A percentile compares a stretch with the other conserved stretches of the same genome.
Conservation (phyloP, 1,284 basidiomycete genomes). For the Leccinum glutinopallens region DNA sequence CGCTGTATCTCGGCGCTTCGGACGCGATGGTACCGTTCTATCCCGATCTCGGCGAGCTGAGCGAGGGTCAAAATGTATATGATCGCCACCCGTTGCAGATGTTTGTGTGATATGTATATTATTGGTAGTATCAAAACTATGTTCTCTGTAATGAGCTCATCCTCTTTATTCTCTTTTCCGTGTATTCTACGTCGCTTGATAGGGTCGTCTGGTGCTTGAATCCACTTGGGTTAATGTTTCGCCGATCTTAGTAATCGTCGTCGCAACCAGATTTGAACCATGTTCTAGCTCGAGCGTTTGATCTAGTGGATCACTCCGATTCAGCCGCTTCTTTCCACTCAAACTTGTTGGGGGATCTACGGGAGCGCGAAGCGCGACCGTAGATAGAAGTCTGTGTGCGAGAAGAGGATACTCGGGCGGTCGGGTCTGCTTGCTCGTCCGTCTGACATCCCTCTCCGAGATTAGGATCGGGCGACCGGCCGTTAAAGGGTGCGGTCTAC, state of each 20-base stretch:
- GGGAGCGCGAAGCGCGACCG: no score
- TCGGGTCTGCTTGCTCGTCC: no score
- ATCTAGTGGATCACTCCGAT: neutral
- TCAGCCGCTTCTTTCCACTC: neutral
- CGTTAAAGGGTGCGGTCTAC: no score
- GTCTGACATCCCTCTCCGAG: no score
- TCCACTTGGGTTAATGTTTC: neutral
- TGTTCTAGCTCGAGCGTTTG: neutral
- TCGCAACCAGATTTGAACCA: neutral
- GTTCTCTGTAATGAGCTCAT: neutral
- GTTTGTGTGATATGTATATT: conserved; percentile 56
- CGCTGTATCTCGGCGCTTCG: conserved; percentile 84
- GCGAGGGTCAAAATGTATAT: conserved; percentile 88
- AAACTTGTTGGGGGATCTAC: neutral
- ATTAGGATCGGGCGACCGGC: no score
- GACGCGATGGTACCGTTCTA: conserved; percentile 96
- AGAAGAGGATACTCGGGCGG: no score
- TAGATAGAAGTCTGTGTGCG: no score
- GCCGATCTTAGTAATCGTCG: neutral
- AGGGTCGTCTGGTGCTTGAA: neutral
- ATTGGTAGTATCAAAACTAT: neutral
- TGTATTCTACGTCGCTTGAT: neutral
- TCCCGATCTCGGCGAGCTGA: conserved; percentile 85
- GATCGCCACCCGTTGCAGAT: conserved; percentile 83
- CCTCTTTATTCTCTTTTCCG: neutral